A percentile compares a stretch with the other conserved stretches of the same genome.
phyloP scores from a whole-genome alignment of 352 stramenopile species.

The Phytophthora hibernalis region DNA sequence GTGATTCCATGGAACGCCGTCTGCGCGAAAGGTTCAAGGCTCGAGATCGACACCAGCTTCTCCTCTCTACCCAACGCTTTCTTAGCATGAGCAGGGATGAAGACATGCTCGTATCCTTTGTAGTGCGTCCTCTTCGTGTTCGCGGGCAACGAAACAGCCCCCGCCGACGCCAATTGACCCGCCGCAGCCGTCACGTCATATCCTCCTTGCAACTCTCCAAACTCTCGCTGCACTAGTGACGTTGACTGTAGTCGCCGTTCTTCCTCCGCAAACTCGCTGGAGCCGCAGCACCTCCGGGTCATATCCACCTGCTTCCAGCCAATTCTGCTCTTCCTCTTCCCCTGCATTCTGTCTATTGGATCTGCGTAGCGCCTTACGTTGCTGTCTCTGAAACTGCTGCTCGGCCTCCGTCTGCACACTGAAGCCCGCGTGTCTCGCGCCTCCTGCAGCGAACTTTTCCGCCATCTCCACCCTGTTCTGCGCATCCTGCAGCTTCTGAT shows the following conservation, averaged over 20 bases:
- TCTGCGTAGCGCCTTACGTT: slow-evolving; percentile 65
- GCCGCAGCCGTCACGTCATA: slow-evolving; percentile 75
- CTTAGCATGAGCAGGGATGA: slow-evolving; percentile 76
- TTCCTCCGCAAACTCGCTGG: slow-evolving; percentile 70
- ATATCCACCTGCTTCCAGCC: slow-evolving; percentile 81
- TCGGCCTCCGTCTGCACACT: slow-evolving; percentile 75
- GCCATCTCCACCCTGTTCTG: slow-evolving; percentile 53
- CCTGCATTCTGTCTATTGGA: slow-evolving; percentile 45
- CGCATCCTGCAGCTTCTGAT: slow-evolving; percentile 51
- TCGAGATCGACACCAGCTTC: slow-evolving; percentile 65
- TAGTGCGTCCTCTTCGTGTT: slow-evolving; percentile 79
- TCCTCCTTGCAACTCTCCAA: slow-evolving; percentile 70
- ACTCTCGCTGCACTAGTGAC: slow-evolving; percentile 79
- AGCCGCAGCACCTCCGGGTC: slow-evolving; percentile 80
- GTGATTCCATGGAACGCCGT: slow-evolving; percentile 80
- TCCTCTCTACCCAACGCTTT: slow-evolving; percentile 66
- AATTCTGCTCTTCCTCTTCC: slow-evolving; percentile 56
- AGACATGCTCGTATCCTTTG: slow-evolving; percentile 87
- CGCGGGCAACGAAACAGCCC: slow-evolving; percentile 56
- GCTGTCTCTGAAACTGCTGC: slow-evolving; percentile 56
- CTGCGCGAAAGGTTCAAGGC: slow-evolving; percentile 78
- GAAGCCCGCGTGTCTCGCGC: slow-evolving; percentile 48
- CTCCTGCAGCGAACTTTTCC: slow-evolving; percentile 19
- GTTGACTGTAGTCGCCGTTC: slow-evolving; percentile 66
- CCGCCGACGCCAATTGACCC: slow-evolving; percentile 67